These are phyloP conservation scores for Carallia pectinifolia DNA, from an alignment of 345 rosid genomes.

Conservation along the genomic window DNA sequence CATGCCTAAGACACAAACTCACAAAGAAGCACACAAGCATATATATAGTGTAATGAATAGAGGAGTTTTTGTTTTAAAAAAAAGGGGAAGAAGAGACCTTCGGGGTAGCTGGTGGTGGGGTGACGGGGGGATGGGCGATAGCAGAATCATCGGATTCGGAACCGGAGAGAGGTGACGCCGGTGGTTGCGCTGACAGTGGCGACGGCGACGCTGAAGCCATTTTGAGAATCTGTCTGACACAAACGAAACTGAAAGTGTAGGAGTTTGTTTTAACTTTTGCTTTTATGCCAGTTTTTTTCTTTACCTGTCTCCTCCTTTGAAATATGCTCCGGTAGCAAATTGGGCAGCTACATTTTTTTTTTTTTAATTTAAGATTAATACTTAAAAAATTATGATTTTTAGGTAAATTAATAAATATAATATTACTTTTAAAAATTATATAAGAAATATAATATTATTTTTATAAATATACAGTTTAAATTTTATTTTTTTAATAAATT, in stretches of 20 bases:
- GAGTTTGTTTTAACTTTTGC: background rate
- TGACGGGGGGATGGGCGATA: background rate
- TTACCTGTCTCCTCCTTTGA: too few relatives aligned
- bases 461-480: too few relatives aligned
- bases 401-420: too few relatives aligned
- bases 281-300: background rate
- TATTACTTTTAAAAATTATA: too few relatives aligned
- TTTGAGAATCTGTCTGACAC: too few relatives aligned
- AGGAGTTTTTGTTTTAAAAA: background rate
- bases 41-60: background rate
- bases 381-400: too few relatives aligned
- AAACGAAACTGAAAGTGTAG: too few relatives aligned
- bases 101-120: background rate
- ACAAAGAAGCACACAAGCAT: background rate
- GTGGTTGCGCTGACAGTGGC: background rate
- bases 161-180: background rate
- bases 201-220: conserved; percentile 3
- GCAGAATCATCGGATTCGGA: background rate
- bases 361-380: too few relatives aligned
- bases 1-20: background rate
- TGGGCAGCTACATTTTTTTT: too few relatives aligned
- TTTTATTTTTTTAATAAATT: too few relatives aligned
- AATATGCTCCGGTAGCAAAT: too few relatives aligned
- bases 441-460: too few relatives aligned
- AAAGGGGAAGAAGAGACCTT: background rate